These are phyloP conservation scores for Globisporangium alternatum DNA, from an alignment of 352 stramenopile species.

Conservation along the genomic window DNA sequence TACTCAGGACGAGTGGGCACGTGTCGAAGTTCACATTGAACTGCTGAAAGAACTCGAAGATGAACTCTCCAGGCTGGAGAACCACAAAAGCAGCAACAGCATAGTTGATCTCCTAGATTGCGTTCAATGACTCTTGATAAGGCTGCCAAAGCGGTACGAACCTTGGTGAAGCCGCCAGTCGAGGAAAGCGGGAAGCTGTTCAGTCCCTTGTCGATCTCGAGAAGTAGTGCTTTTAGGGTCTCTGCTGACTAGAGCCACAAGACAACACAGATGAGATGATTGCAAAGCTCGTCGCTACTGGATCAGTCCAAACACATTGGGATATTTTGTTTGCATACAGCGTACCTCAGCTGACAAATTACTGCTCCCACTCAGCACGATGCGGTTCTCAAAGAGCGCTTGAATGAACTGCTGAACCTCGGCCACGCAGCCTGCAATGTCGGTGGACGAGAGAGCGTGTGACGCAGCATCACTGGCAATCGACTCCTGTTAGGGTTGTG, in stretches of 20 bases:
- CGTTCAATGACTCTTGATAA: too few species aligned
- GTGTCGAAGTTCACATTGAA: constrained; percentile 90
- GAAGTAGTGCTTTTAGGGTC: constrained; percentile 75
- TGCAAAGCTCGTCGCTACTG: background rate
- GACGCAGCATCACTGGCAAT: constrained; percentile 94
- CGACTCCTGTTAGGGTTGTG: constrained; percentile 48
- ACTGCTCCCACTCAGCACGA: constrained; percentile 45
- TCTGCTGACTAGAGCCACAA: constrained; percentile 49
- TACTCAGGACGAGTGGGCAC: constrained; percentile 78
- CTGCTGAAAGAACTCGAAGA: constrained; percentile 90
- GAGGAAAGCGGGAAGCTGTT: constrained; percentile 72
- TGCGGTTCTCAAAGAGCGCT: constrained; percentile 53
- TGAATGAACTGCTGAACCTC: constrained; percentile 91
- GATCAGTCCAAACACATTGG: background rate
- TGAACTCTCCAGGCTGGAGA: constrained; percentile 73
- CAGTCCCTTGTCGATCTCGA: constrained; percentile 85
- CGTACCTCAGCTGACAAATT: constrained; percentile 63
- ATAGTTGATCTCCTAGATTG: too few species aligned
- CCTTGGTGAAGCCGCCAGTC: constrained; percentile 80
- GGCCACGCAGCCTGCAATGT: constrained; percentile 92
- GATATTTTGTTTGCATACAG: background rate
- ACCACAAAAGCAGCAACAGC: background rate
- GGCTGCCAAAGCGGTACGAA: constrained; percentile 11
- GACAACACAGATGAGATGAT: background rate
- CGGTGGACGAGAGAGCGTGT: constrained; percentile 93